phyloP scores from a whole-genome alignment of 176 grass and related monocot genomes.

The Tillandsia fasciculata region DNA sequence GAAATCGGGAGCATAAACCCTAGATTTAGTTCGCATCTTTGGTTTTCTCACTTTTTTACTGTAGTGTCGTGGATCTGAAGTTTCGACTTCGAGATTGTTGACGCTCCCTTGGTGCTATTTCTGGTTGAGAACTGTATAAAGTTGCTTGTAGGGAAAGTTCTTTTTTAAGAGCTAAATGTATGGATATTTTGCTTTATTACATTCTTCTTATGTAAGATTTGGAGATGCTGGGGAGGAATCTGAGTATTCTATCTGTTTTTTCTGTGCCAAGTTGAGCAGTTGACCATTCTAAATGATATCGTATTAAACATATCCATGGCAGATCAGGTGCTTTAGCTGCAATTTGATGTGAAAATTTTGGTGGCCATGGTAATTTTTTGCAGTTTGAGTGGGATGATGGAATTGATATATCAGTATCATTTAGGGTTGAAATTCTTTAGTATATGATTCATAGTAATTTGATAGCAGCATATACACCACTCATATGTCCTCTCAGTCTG shows the following conservation, averaged over 20 bases:
- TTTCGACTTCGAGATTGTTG: too few relatives aligned
- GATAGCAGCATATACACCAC: too few relatives aligned
- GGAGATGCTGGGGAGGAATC: neutral
- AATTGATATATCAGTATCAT: too few relatives aligned
- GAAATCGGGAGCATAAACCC: neutral
- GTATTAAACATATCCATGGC: neutral
- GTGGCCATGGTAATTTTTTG: neutral
- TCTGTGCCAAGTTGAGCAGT: neutral
- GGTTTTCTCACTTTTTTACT: neutral
- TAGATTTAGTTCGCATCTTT: neutral
- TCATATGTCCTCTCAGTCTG: too few relatives aligned
- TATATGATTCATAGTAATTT: too few relatives aligned
- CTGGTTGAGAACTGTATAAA: too few relatives aligned
- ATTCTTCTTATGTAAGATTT: neutral
- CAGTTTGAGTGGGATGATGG: too few relatives aligned
- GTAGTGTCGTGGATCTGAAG: too few relatives aligned
- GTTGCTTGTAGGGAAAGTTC: neutral
- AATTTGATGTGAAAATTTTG: neutral
- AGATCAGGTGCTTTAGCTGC: neutral
- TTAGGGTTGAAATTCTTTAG: too few relatives aligned
- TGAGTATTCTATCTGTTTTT: neutral
- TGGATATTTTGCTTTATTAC: neutral
- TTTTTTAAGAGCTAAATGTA: neutral
- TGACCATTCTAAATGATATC: too few relatives aligned
- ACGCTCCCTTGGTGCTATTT: too few relatives aligned